A percentile compares a stretch with the other conserved stretches of the same genome.
phyloP scores from a whole-genome alignment of 1,284 basidiomycete species.

The Cryptococcus jaspeensis region DNA sequence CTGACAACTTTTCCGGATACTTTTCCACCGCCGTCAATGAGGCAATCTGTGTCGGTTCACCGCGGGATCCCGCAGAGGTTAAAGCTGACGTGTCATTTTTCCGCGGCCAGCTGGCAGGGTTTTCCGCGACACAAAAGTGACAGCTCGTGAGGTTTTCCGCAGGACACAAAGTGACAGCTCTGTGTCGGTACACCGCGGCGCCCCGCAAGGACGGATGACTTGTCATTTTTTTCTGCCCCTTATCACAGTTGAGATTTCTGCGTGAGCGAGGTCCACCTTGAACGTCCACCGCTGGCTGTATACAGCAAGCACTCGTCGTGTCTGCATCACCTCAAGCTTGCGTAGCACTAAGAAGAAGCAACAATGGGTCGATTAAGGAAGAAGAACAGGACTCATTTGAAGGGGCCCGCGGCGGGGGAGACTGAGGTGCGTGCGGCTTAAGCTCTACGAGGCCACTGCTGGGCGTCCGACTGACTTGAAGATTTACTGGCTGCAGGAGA shows the following conservation, averaged over 20 bases:
- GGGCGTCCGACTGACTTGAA: neutral
- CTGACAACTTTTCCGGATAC: too few relatives aligned
- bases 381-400: slow-evolving; percentile 84
- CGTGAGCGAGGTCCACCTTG: slow-evolving; percentile 10
- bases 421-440: slow-evolving; percentile 31
- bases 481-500: slow-evolving; percentile 24
- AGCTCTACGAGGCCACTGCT: neutral
- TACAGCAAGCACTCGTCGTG: neutral
- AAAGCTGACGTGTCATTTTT: too few relatives aligned
- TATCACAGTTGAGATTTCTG: slow-evolving; percentile 9
- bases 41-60: too few relatives aligned
- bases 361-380: slow-evolving; percentile 68
- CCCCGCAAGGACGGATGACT: too few relatives aligned
- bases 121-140: too few relatives aligned
- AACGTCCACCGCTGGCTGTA: slow-evolving; percentile 6
- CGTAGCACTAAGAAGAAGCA: slow-evolving; percentile 2
- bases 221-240: too few relatives aligned
- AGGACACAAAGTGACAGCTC: too few relatives aligned
- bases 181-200: too few relatives aligned
- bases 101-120: too few relatives aligned
- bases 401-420: slow-evolving; percentile 54
- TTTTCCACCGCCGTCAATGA: too few relatives aligned
- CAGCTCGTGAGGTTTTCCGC: too few relatives aligned
- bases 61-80: too few relatives aligned
- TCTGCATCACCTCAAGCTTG: neutral